phyloP scores from a whole-genome alignment of 129 eudicot genomes.

The Chrysanthemum lavandulifolium region DNA sequence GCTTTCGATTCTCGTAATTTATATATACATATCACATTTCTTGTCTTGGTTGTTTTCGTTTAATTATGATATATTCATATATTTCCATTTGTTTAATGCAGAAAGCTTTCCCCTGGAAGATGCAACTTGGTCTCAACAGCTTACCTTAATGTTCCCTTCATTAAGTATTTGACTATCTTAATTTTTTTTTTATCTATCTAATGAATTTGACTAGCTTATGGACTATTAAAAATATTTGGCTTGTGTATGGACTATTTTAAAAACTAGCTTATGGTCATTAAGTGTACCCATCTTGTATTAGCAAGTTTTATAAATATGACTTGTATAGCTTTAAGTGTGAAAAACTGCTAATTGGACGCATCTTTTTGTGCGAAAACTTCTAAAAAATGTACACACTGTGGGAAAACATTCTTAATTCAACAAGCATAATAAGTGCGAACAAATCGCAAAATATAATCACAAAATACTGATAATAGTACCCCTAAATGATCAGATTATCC shows the following conservation, averaged over 20 bases:
- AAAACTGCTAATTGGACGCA: too few relatives aligned
- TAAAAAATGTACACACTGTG: too few relatives aligned
- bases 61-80: not conserved
- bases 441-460: too few relatives aligned
- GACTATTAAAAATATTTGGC: not conserved
- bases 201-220: not conserved
- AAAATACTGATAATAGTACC: too few relatives aligned
- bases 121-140: not conserved
- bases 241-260: too few relatives aligned
- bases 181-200: not conserved
- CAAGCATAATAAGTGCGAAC: too few relatives aligned
- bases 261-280: not conserved
- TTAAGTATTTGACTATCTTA: not conserved
- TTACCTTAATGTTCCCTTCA: not conserved
- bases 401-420: too few relatives aligned
- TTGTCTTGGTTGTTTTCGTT: not conserved
- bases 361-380: too few relatives aligned
- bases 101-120: not conserved
- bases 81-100: not conserved
- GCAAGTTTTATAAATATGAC: not conserved
- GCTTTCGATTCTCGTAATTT: not conserved
- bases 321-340: not conserved
- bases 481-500: too few relatives aligned
- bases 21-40: not conserved
- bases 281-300: not conserved